Evolutionary conservation across 257 asterid genomes (phyloP).

Genomic region (Oldenlandia corymbosa): DNA sequence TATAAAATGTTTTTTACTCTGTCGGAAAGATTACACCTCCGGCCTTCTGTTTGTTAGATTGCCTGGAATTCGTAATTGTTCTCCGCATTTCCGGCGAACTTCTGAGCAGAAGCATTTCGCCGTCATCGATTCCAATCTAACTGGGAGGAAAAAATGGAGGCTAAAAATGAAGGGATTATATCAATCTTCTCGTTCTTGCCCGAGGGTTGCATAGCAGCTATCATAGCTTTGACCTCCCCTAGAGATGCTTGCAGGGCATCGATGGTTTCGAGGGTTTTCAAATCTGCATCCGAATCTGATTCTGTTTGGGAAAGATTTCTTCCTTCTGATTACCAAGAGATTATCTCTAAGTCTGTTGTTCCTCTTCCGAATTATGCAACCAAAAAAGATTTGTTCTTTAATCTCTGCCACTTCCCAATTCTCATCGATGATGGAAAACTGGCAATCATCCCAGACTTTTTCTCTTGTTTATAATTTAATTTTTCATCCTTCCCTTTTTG

Average conservation of each 20-base stretch:
- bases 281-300: conserved; percentile 28
- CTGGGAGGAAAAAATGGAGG: neutral
- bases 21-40: too few species aligned
- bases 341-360: conserved; percentile 23
- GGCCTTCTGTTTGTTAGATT: too few species aligned
- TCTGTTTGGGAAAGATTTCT: conserved; percentile 25
- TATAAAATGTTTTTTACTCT: too few species aligned
- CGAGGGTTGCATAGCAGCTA: neutral
- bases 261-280: conserved; percentile 17
- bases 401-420: conserved; percentile 18
- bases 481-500: neutral
- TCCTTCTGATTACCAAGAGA: conserved; percentile 27
- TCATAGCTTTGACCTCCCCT: neutral
- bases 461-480: too few species aligned
- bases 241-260: conserved; percentile 35
- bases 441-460: neutral
- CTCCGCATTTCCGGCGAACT: too few species aligned
- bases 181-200: conserved; percentile 17
- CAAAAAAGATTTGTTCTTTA: neutral
- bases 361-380: neutral
- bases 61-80: too few species aligned
- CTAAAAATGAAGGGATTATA: neutral
- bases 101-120: too few species aligned
- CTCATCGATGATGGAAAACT: conserved; percentile 1
- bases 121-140: too few species aligned